These are phyloP conservation scores for Corchorus capsularis DNA, from an alignment of 345 rosid species.

Conservation along the genomic window DNA sequence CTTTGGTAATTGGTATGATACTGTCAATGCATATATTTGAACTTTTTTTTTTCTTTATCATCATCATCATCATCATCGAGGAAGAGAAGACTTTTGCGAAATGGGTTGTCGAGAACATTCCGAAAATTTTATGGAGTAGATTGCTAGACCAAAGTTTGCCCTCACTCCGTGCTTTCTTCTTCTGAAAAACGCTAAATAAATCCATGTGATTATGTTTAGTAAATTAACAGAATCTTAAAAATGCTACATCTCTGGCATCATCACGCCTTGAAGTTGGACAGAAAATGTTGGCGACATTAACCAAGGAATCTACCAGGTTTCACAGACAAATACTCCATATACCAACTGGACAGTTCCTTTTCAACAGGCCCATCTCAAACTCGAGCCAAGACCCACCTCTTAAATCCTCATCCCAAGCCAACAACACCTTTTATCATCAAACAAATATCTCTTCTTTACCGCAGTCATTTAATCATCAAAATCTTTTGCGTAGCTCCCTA, in stretches of 20 bases:
- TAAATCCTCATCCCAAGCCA: not conserved
- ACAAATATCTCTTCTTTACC: not conserved
- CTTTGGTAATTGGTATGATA: too few relatives aligned
- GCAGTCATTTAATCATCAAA: conserved; percentile 3
- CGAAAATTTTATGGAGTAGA: too few relatives aligned
- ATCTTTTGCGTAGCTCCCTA: conserved; percentile 9
- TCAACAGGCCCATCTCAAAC: conserved; percentile 8
- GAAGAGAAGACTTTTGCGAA: too few relatives aligned
- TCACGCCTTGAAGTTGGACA: not conserved
- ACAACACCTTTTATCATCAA: not conserved
- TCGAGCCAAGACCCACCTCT: not conserved
- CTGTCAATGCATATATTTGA: too few relatives aligned
- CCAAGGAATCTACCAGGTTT: not conserved
- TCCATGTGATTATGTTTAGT: not conserved
- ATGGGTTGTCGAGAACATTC: too few relatives aligned
- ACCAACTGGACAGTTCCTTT: not conserved
- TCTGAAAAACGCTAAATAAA: not conserved
- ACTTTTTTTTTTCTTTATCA: too few relatives aligned
- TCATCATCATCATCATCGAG: too few relatives aligned
- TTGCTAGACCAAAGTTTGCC: too few relatives aligned
- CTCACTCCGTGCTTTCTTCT: not conserved
- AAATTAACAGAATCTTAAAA: not conserved
- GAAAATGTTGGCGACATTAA: conserved; percentile 2
- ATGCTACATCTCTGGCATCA: not conserved
- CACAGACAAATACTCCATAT: not conserved